Evolutionary conservation across 2,329 filamentous ascomycete species (phyloP).

Genomic region (Basipetospora chlamydospora): DNA sequence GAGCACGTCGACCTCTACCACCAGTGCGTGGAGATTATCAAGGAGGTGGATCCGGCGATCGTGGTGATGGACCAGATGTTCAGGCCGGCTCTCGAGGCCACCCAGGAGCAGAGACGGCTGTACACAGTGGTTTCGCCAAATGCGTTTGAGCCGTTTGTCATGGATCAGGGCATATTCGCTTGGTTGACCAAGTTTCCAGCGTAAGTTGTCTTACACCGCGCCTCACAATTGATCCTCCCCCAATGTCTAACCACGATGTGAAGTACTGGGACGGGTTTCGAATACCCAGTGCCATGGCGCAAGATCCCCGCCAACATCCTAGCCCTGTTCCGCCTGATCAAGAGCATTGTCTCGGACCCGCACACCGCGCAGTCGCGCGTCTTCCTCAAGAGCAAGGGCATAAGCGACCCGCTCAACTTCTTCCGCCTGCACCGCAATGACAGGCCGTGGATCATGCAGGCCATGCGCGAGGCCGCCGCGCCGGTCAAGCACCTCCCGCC

Average conservation of each 20-base stretch:
- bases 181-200: constrained; percentile 24
- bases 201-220: constrained; percentile 16
- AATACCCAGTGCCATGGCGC: constrained; percentile 28
- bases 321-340: constrained; percentile 11
- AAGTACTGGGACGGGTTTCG: constrained; percentile 26
- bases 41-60: constrained; percentile 17
- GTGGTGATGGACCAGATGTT: constrained; percentile 18
- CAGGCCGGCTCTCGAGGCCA: constrained; percentile 13
- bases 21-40: constrained; percentile 13
- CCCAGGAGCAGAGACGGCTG: constrained; percentile 11
- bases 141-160: constrained; percentile 21
- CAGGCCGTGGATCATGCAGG: constrained; percentile 14
- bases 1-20: constrained; percentile 17
- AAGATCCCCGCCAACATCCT: constrained; percentile 25
- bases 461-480: constrained; percentile 12
- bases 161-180: constrained; percentile 22
- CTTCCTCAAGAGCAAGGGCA: constrained; percentile 17
- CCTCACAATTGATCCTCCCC: neutral
- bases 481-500: constrained; percentile 23
- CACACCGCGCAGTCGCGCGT: constrained; percentile 11
- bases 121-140: constrained; percentile 28
- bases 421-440: constrained; percentile 11
- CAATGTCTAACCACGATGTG: constrained; percentile 17
- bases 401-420: constrained; percentile 12
- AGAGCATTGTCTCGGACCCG: constrained; percentile 8